phyloP scores from a whole-genome alignment of 805 yeast genomes.

The Nakazawaea laoshanensis region DNA sequence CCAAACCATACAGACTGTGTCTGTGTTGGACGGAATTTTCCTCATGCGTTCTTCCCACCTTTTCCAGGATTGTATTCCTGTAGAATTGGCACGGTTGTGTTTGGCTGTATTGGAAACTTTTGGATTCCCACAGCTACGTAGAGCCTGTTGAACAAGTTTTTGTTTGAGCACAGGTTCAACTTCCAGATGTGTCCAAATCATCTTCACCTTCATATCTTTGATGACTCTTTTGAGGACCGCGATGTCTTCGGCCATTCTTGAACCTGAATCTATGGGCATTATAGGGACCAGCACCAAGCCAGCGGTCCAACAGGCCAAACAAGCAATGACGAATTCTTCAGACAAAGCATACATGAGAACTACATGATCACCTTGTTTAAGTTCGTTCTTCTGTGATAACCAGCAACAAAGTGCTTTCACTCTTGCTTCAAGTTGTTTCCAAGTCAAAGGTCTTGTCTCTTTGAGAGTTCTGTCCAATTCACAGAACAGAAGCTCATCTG shows the following conservation, averaged over 20 bases:
- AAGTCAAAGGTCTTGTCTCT: constrained; percentile 48
- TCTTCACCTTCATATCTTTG: constrained; percentile 62
- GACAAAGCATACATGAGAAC: constrained; percentile 78
- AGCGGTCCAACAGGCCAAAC: constrained; percentile 78
- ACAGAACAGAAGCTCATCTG: constrained; percentile 74
- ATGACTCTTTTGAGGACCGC: constrained; percentile 56
- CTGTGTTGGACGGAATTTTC: too few species aligned
- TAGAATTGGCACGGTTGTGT: constrained; percentile 30
- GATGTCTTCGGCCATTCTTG: constrained; percentile 65
- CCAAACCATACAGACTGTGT: constrained; percentile 53
- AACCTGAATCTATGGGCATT: constrained; percentile 61
- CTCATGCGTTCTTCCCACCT: too few species aligned
- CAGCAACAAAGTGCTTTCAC: constrained; percentile 69
- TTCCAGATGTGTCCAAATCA: constrained; percentile 72
- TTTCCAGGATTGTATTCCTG: constrained; percentile 31
- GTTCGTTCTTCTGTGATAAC: constrained; percentile 55
- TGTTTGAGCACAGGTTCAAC: constrained; percentile 61
- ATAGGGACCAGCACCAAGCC: constrained; percentile 76
- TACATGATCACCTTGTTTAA: constrained; percentile 65
- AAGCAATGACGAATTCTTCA: constrained; percentile 77
- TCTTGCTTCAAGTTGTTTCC: constrained; percentile 77
- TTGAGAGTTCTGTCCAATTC: constrained; percentile 30
- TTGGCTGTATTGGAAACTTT: constrained; percentile 63
- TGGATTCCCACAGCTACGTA: constrained; percentile 43
- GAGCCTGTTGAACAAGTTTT: constrained; percentile 51